phyloP scores from a whole-genome alignment of 2,329 filamentous ascomycete species.

The Clonostachys solani region DNA sequence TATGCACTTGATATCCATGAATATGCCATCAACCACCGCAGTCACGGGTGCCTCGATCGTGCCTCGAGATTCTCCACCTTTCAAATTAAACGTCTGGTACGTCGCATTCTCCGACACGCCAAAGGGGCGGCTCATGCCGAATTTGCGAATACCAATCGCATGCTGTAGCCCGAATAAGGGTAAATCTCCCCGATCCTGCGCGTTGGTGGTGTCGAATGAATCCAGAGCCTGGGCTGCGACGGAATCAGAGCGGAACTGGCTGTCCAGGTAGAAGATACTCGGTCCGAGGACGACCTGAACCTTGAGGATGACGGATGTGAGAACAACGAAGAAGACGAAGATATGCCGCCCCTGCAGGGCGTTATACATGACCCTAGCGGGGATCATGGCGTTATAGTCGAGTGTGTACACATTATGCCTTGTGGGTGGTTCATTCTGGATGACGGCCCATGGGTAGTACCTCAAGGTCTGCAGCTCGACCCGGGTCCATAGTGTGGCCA shows the following conservation, averaged over 20 bases:
- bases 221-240: background rate
- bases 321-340: background rate
- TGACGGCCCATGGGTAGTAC: background rate
- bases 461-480: background rate
- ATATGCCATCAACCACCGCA: background rate
- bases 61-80: background rate
- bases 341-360: background rate
- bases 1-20: background rate
- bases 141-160: background rate
- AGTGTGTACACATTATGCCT: background rate
- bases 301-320: background rate
- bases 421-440: background rate
- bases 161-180: background rate
- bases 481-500: background rate
- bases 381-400: background rate
- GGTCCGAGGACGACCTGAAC: background rate
- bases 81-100: background rate
- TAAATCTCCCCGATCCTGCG: background rate
- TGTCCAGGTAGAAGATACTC: background rate
- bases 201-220: background rate
- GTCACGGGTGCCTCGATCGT: background rate
- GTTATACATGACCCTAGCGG: background rate
- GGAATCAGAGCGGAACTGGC: background rate
- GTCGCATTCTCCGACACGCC: background rate
- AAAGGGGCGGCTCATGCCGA: background rate